A percentile compares a stretch with the other conserved stretches of the same genome.
These are phyloP conservation scores for Penicillium soppii DNA, from an alignment of 495 filamentous ascomycete genomes.

Conservation along the genomic window DNA sequence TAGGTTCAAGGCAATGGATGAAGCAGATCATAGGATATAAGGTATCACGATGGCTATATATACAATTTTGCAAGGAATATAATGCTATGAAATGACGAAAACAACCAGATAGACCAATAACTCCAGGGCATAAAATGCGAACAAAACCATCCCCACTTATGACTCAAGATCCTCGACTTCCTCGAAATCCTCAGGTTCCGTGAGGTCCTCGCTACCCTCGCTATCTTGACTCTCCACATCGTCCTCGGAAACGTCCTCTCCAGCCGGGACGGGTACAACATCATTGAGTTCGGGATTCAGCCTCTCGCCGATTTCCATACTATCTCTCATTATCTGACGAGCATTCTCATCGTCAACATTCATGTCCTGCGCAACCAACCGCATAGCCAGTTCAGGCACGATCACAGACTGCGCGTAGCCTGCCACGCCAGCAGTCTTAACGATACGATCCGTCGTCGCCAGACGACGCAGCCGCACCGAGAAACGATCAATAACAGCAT, in stretches of 20 bases:
- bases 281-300: slow-evolving; percentile 67
- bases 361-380: slow-evolving; percentile 87
- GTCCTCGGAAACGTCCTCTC: not conserved
- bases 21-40: not conserved
- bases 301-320: slow-evolving; percentile 72
- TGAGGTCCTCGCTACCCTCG: not conserved
- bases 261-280: slow-evolving; percentile 47
- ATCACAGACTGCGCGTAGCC: slow-evolving; percentile 82
- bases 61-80: not conserved
- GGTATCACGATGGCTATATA: slow-evolving; percentile 6
- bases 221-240: not conserved
- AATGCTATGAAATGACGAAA: not conserved
- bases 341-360: slow-evolving; percentile 61
- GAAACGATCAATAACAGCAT: slow-evolving; percentile 64
- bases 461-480: slow-evolving; percentile 60
- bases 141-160: not conserved
- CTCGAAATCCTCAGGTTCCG: no score
- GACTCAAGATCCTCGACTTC: no score
- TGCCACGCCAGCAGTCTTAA: slow-evolving; percentile 67
- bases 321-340: slow-evolving; percentile 68
- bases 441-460: slow-evolving; percentile 63
- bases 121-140: not conserved
- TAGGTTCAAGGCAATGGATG: no score
- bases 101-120: not conserved
- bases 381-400: slow-evolving; percentile 78